These are phyloP conservation scores for Aspergillus kassunensis DNA, from an alignment of 495 filamentous ascomycete genomes.

Conservation along the genomic window DNA sequence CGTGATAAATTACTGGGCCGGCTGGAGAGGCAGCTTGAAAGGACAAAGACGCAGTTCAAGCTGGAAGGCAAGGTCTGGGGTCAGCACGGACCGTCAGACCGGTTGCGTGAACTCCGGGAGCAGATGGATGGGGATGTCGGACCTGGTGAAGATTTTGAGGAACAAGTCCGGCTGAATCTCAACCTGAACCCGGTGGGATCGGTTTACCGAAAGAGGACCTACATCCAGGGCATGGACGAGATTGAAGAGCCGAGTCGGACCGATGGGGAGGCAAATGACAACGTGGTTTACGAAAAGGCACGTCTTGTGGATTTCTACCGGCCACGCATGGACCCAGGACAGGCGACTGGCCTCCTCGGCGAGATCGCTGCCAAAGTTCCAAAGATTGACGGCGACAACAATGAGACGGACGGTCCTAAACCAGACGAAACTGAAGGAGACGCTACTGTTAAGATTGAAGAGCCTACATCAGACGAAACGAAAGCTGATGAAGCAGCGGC, in stretches of 20 bases:
- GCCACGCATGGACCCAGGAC: constrained; percentile 68
- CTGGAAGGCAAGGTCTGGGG: constrained; percentile 94
- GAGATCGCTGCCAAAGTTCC: constrained; percentile 80
- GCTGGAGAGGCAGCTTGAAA: constrained; percentile 88
- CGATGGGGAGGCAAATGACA: constrained; percentile 34
- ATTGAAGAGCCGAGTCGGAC: constrained; percentile 33
- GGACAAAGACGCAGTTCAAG: constrained; percentile 97
- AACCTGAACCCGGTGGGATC: constrained; percentile 62
- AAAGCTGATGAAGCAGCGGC: constrained; percentile 30
- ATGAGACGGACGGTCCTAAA: constrained; percentile 55
- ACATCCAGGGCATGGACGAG: constrained; percentile 42
- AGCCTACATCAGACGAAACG: constrained; percentile 16
- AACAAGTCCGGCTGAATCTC: constrained; percentile 45
- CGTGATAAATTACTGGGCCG: constrained; percentile 87
- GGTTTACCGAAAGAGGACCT: constrained; percentile 58
- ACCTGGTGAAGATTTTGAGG: constrained; percentile 46
- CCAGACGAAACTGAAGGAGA: constrained; percentile 33
- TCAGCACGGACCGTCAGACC: constrained; percentile 82
- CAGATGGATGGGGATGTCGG: constrained; percentile 75
- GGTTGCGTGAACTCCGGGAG: constrained; percentile 85
- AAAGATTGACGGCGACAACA: constrained; percentile 71
- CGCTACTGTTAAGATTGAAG: constrained; percentile 33
- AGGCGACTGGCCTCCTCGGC: constrained; percentile 69
- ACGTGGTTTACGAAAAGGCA: constrained; percentile 60
- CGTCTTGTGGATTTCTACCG: constrained; percentile 64